Percentiles rank a stretch among this genome's conserved stretches.
Conservation (phyloP, 805 yeast genomes). For the Sugiyamaella boreocaroliniensis region DNA sequence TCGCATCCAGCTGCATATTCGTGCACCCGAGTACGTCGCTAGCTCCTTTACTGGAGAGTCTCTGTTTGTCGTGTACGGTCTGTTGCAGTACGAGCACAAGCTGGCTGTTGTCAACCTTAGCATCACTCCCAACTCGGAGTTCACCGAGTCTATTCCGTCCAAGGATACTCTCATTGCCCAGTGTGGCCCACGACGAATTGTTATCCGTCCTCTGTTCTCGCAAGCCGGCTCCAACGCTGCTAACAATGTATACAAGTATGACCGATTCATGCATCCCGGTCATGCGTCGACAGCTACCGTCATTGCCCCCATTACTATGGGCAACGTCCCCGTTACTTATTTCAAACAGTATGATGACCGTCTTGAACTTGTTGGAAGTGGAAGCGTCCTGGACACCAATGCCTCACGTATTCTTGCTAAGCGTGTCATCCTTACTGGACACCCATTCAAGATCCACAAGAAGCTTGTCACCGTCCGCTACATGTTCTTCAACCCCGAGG, state of each 20-base stretch:
- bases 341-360: slow-evolving; percentile 48
- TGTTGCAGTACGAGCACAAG: slow-evolving; percentile 82
- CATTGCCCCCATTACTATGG: slow-evolving; percentile 79
- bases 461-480: slow-evolving; percentile 85
- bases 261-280: slow-evolving; percentile 77
- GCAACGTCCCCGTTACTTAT: slow-evolving; percentile 71
- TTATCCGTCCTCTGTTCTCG: slow-evolving; percentile 76
- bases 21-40: slow-evolving; percentile 44
- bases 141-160: slow-evolving; percentile 78
- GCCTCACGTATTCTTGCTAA: slow-evolving; percentile 79
- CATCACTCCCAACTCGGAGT: slow-evolving; percentile 83
- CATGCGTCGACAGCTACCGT: slow-evolving; percentile 71
- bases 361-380: slow-evolving; percentile 71
- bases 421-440: slow-evolving; percentile 85
- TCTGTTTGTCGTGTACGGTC: slow-evolving; percentile 63
- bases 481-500: slow-evolving; percentile 93
- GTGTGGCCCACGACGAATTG: slow-evolving; percentile 86
- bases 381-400: slow-evolving; percentile 82
- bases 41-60: slow-evolving; percentile 43
- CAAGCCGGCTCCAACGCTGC: slow-evolving; percentile 61
- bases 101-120: slow-evolving; percentile 76
- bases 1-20: slow-evolving; percentile 51
- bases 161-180: slow-evolving; percentile 76
- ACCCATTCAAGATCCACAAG: slow-evolving; percentile 92
- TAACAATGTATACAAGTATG: slow-evolving; percentile 82